A percentile compares a stretch with the other conserved stretches of the same genome.
Conservation (phyloP, 305 asterid genomes). For the Fraxinus nigra region DNA sequence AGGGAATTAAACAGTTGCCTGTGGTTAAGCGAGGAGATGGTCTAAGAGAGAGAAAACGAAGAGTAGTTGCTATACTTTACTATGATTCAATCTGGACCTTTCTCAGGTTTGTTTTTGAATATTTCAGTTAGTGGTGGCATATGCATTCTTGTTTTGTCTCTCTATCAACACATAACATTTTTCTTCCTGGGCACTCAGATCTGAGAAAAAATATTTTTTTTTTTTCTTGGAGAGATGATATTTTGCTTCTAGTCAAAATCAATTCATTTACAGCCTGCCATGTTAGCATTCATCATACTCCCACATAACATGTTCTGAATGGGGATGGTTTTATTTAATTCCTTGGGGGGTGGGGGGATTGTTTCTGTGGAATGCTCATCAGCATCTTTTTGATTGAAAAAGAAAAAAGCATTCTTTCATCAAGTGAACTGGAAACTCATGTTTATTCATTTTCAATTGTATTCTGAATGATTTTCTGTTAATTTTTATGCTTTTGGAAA, state of each 20-base stretch:
- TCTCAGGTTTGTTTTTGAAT: conserved; percentile 51
- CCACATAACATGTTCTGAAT: background rate
- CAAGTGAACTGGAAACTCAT: background rate
- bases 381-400: background rate
- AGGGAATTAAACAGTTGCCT: conserved; percentile 85
- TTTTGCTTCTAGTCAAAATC: background rate
- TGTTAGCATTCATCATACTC: background rate
- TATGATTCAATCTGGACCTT: conserved; percentile 71
- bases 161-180: background rate
- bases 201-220: background rate
- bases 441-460: conserved; percentile 14
- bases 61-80: conserved; percentile 57
- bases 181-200: background rate
- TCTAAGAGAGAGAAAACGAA: conserved; percentile 65
- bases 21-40: conserved; percentile 63
- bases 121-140: background rate
- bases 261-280: background rate
- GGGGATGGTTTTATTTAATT: background rate
- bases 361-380: background rate
- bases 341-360: background rate
- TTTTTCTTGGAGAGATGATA: background rate
- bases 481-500: background rate
- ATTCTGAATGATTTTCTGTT: conserved; percentile 8
- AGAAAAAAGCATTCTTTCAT: background rate
- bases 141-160: background rate